phyloP scores from a whole-genome alignment of 176 grass and related monocot species.

The Ampelocalamus luodianensis region DNA sequence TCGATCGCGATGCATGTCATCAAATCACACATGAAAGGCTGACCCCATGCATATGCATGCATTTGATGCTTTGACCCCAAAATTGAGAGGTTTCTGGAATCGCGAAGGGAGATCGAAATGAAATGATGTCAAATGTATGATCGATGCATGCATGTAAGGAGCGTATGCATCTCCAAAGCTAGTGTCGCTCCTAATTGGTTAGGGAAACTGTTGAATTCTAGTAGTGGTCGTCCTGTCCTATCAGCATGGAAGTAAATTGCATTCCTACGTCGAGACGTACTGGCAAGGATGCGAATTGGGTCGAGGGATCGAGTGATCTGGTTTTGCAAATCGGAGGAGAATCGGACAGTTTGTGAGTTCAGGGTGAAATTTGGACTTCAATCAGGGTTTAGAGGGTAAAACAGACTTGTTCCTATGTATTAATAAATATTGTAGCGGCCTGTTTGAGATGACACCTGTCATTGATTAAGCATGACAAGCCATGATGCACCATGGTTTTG shows the following conservation, averaged over 20 bases:
- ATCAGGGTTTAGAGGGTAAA: too few species aligned
- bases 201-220: too few species aligned
- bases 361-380: too few species aligned
- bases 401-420: too few species aligned
- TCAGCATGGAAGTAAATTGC: too few species aligned
- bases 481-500: constrained; percentile 35
- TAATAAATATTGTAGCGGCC: background rate
- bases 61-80: background rate
- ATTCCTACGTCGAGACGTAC: too few species aligned
- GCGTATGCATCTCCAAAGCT: background rate
- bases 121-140: background rate
- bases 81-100: background rate
- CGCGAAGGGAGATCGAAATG: background rate
- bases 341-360: too few species aligned
- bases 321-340: too few species aligned
- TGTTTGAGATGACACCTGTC: background rate
- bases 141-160: background rate
- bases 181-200: too few species aligned
- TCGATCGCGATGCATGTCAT: background rate
- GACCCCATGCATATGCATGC: background rate
- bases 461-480: constrained; percentile 27
- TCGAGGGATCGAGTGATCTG: too few species aligned
- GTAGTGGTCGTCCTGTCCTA: too few species aligned
- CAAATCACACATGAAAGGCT: background rate
- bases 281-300: too few species aligned